These are phyloP conservation scores for Triglochin maritima DNA, from an alignment of 106 monocot species.

Conservation along the genomic window DNA sequence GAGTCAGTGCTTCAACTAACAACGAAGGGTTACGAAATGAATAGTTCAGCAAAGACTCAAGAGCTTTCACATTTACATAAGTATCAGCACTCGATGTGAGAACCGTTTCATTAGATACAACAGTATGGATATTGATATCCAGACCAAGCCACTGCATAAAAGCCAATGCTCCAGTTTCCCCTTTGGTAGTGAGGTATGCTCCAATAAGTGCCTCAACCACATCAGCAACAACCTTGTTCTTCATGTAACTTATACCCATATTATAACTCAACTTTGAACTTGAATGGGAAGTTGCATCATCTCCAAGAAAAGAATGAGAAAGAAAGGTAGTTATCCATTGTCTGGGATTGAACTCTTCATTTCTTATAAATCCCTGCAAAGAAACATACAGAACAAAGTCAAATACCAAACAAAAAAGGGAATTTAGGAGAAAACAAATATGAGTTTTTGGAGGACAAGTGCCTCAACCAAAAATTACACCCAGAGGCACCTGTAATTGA, in stretches of 20 bases:
- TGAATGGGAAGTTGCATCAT: constrained; percentile 1
- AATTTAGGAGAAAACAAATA: no score
- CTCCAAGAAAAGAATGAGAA: neutral
- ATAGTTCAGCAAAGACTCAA: constrained; percentile 42
- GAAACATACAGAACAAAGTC: neutral
- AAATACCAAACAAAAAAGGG: no score
- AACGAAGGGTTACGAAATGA: constrained; percentile 35
- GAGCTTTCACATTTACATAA: constrained; percentile 33
- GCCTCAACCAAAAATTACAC: no score
- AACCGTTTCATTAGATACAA: constrained; percentile 17
- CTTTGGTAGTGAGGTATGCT: constrained; percentile 33
- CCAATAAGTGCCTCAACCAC: constrained; percentile 55
- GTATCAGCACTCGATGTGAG: constrained; percentile 16
- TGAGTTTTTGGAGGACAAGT: no score
- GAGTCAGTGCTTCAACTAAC: constrained; percentile 65
- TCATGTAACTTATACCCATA: constrained; percentile 14
- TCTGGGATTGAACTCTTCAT: constrained; percentile 35
- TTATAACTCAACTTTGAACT: constrained; percentile 20
- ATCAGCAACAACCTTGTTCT: constrained; percentile 48
- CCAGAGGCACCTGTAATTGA: no score
- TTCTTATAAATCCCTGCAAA: constrained; percentile 49
- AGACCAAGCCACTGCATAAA: constrained; percentile 43
- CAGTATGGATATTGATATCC: constrained; percentile 12
- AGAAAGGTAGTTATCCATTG: constrained; percentile 35
- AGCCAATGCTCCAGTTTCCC: constrained; percentile 32